phyloP scores from a whole-genome alignment of 2,329 filamentous ascomycete genomes.

The Tolypocladium tropicale region DNA sequence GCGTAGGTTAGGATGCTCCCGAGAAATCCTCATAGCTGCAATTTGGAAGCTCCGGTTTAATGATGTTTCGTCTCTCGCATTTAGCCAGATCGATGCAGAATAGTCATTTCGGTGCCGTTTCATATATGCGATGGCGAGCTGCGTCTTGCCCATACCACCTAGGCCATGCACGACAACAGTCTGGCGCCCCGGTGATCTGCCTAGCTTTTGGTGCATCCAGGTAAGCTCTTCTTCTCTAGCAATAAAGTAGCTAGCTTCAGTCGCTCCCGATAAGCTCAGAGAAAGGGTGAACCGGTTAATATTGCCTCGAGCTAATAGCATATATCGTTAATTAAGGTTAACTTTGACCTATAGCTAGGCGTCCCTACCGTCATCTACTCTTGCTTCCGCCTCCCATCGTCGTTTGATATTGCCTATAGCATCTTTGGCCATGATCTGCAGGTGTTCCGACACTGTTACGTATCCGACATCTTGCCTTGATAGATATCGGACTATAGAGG shows the following conservation, averaged over 20 bases:
- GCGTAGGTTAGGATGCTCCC: background rate
- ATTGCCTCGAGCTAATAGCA: background rate
- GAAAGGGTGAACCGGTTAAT: background rate
- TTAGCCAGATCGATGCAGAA: background rate
- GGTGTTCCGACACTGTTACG: background rate
- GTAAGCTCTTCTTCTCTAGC: background rate
- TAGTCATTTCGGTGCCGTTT: background rate
- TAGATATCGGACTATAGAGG: background rate
- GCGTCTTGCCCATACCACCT: background rate
- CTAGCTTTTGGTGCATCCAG: background rate
- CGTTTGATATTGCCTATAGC: background rate
- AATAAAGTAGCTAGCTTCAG: background rate
- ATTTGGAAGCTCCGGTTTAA: background rate
- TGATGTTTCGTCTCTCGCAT: background rate
- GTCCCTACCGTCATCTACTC: background rate
- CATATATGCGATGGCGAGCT: background rate
- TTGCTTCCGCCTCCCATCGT: background rate
- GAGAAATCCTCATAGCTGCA: background rate
- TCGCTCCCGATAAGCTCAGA: background rate
- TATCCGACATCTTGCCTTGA: background rate
- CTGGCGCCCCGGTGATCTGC: background rate
- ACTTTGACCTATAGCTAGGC: background rate
- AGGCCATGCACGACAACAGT: background rate
- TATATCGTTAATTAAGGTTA: background rate
- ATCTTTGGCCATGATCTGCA: background rate